Conservation (phyloP, 2,329 filamentous ascomycete genomes). For the Coniochaeta sp. region DNA sequence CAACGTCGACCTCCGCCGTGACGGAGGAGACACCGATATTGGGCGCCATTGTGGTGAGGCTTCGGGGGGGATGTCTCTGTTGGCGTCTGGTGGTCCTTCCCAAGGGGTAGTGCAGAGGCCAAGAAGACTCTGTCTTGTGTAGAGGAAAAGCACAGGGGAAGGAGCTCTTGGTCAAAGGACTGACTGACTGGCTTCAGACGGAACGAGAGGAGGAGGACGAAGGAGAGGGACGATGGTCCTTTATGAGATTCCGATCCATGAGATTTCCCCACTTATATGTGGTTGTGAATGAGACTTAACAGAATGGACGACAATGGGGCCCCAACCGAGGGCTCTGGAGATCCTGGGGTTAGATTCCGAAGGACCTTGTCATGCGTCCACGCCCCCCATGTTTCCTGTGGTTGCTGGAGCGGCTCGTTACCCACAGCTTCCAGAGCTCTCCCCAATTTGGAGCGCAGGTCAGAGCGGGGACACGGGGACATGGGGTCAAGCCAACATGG, state of each 20-base stretch:
- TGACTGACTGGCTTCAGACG: not conserved
- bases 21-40: slow-evolving; percentile 5
- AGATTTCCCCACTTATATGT: not conserved
- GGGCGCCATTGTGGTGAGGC: slow-evolving; percentile 2
- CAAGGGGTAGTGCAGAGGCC: not conserved
- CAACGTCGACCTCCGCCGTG: slow-evolving; percentile 25
- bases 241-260: slow-evolving; percentile 1
- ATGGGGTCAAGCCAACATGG: not conserved
- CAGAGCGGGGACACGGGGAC: not conserved
- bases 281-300: not conserved
- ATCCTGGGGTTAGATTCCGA: slow-evolving; percentile 1
- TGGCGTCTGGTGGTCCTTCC: not conserved
- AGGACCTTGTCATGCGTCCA: not conserved
- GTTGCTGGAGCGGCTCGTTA: not conserved
- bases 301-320: not conserved
- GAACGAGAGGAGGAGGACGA: not conserved
- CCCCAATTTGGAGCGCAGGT: not conserved
- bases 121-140: not conserved
- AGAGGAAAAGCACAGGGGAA: not conserved
- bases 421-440: slow-evolving; percentile 1
- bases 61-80: not conserved
- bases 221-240: not conserved
- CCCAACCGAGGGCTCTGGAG: not conserved
- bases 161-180: not conserved
- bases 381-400: not conserved